Conservation (phyloP, 331 rosid species). For the Rhamnella rubrinervis region DNA sequence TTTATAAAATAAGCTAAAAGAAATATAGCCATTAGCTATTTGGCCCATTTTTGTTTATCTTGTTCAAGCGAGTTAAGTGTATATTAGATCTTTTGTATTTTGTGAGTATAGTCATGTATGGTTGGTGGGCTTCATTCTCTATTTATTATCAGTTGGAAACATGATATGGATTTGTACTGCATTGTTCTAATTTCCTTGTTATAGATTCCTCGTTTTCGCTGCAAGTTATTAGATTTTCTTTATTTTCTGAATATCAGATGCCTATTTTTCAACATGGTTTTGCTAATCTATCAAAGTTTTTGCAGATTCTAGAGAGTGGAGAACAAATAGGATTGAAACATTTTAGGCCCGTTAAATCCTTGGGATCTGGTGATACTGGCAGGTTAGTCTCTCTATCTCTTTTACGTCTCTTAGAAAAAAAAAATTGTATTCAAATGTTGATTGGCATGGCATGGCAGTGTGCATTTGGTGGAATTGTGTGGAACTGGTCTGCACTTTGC, state of each 20-base stretch:
- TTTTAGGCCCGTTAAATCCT: constrained; percentile 78
- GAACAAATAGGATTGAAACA: constrained; percentile 78
- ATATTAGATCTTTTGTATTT: not conserved
- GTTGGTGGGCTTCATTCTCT: not conserved
- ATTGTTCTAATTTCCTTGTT: not conserved
- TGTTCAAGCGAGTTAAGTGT: not conserved
- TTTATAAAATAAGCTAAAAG: not conserved
- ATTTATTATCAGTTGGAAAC: not conserved
- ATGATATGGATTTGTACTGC: constrained; percentile 14
- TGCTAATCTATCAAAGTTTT: constrained; percentile 29
- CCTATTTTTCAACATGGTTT: constrained; percentile 13
- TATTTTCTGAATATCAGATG: constrained; percentile 15
- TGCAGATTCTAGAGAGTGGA: constrained; percentile 69
- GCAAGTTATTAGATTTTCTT: constrained; percentile 18
- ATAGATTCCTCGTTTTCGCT: not conserved
- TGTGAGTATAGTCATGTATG: not conserved
- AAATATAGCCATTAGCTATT: not conserved
- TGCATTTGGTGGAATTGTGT: constrained; percentile 85
- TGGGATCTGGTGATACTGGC: constrained; percentile 97
- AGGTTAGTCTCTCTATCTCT: constrained; percentile 44
- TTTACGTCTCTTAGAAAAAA: not conserved
- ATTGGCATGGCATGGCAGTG: constrained; percentile 53
- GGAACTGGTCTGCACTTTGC: constrained; percentile 77
- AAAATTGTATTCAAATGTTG: constrained; percentile 10
- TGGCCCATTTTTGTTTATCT: not conserved